These are phyloP conservation scores for Tephrocybe rancida DNA, from an alignment of 768 basidiomycete genomes.

Conservation along the genomic window DNA sequence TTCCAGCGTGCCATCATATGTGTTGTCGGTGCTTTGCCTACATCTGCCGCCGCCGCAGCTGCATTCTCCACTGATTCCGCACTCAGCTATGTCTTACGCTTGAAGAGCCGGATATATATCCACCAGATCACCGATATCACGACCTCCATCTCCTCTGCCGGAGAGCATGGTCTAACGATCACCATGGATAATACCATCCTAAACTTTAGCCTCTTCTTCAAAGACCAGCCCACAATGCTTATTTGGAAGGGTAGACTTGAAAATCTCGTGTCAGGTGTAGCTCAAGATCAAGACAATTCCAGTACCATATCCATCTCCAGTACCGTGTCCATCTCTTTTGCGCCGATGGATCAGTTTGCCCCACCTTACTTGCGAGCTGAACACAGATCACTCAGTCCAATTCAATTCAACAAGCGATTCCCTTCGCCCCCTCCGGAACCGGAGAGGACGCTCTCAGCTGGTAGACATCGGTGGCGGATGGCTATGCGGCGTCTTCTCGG, in stretches of 20 bases:
- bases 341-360: too few relatives aligned
- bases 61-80: background rate
- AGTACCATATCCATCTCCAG: too few relatives aligned
- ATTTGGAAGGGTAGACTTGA: background rate
- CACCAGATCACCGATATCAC: background rate
- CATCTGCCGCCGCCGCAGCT: background rate
- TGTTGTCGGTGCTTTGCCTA: background rate
- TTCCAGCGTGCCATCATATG: background rate
- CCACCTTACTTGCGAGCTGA: too few relatives aligned
- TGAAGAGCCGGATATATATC: background rate
- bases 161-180: background rate
- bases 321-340: too few relatives aligned
- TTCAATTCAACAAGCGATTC: too few relatives aligned
- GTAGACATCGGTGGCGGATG: too few relatives aligned
- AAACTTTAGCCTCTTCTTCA: background rate
- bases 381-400: too few relatives aligned
- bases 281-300: too few relatives aligned
- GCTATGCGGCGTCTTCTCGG: too few relatives aligned
- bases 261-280: background rate
- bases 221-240: background rate
- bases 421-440: too few relatives aligned
- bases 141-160: background rate
- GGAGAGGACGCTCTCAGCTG: too few relatives aligned
- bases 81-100: background rate
- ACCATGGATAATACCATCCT: background rate